Conservation (phyloP, 2,329 filamentous ascomycete genomes). For the Davidsoniella virescens region DNA sequence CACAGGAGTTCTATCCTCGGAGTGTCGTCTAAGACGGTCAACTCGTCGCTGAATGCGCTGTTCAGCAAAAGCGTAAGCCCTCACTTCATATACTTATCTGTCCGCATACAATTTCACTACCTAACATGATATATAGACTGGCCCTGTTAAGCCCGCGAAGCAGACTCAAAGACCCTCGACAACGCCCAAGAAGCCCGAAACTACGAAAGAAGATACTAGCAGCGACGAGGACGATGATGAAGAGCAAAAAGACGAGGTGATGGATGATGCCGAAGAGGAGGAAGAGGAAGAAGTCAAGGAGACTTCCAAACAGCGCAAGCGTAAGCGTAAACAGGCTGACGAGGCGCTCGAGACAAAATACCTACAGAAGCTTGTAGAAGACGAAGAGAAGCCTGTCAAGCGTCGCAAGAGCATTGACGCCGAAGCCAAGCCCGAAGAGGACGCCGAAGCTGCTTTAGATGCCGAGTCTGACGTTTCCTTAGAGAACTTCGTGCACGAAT, state of each 20-base stretch:
- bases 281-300: conserved; percentile 23
- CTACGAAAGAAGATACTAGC: conserved; percentile 18
- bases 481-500: conserved; percentile 34
- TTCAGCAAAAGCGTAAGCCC: conserved; percentile 56
- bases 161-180: conserved; percentile 17
- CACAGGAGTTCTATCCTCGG: conserved; percentile 7
- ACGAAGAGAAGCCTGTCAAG: conserved; percentile 38
- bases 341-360: conserved; percentile 58
- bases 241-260: conserved; percentile 12
- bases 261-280: conserved; percentile 18
- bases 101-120: neutral
- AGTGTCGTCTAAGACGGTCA: conserved; percentile 35
- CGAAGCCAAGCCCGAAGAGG: conserved; percentile 27
- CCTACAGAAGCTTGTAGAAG: conserved; percentile 44
- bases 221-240: conserved; percentile 17
- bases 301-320: conserved; percentile 38
- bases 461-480: conserved; percentile 27
- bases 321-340: conserved; percentile 50
- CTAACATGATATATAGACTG: conserved; percentile 25
- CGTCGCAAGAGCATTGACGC: conserved; percentile 20
- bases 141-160: conserved; percentile 31
- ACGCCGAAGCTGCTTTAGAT: conserved; percentile 27
- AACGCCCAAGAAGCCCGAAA: conserved; percentile 21
- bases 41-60: conserved; percentile 52
- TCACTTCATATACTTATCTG: neutral